Evolutionary conservation across 257 asterid genomes (phyloP), one percentile per base, ranked within the genome.

Genomic region (Orobanche coerulescens): DNA sequence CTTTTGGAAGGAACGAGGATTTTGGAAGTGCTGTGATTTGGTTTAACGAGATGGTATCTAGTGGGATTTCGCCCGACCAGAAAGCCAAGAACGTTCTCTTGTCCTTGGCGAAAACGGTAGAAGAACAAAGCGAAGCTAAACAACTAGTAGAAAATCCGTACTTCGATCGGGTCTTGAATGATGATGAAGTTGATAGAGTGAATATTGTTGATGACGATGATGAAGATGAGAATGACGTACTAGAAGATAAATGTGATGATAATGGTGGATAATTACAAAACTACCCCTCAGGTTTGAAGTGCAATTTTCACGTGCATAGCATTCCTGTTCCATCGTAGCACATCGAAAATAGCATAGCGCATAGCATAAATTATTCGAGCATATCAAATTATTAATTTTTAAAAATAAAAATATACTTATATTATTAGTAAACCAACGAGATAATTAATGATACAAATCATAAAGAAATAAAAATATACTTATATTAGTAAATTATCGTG

Each of bases 71-170:
- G 63, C 95, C 95, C 7, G 98, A 92, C 73, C 80, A 77, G 78
- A 92, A 92, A 68, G 91, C 98, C 42, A 88, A 92, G 78, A 88
- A 86, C 62, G 58, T 88, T 69, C 94, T 89, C 79, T 66, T 88
- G 65, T 88, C 97, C 28, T 76, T 92, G 56, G 95, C 97, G 1
- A 83, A 88, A 75, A 82, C 97, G 1, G 69, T 72, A 0, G 97
- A 92, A 64, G 97, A 92, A 67, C 77, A 77, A 60, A 66, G 34
- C 22, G 97, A 88, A 79, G 97, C 97, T 20, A 69, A 84, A 50
- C 79, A 72, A 56, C 80, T 92, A 3, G 62, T 80, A 5, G 85
- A 84, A 62, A 52, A 60, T 34, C 68, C n/a, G 18, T 28, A 68
- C 11, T 39, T 52, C 13, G 43, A 69, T 20, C 43, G 15, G 36